These are phyloP conservation scores for Suhomyces panamericanus DNA, from an alignment of 1,139 yeast genomes.

Conservation along the genomic window DNA sequence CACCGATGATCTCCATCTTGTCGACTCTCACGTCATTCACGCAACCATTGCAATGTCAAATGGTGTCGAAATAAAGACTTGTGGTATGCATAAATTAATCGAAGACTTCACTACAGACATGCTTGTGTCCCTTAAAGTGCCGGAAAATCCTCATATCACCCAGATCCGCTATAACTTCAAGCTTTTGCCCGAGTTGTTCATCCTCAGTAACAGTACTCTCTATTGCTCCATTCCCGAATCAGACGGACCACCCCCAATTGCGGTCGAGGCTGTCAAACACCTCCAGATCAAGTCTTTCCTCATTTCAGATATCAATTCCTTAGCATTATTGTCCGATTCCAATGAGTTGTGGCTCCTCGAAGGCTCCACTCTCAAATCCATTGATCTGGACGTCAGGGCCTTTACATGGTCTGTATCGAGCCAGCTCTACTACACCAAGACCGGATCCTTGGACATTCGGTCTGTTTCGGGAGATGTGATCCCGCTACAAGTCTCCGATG, in stretches of 20 bases:
- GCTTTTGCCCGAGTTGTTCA: background rate
- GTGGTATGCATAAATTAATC: conserved; percentile 15
- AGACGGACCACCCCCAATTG: background rate
- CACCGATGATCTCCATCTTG: conserved; percentile 24
- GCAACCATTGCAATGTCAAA: conserved; percentile 37
- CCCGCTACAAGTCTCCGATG: conserved; percentile 6
- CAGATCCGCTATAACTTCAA: conserved; percentile 27
- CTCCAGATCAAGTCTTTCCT: background rate
- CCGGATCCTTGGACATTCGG: conserved; percentile 3
- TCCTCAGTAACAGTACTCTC: background rate
- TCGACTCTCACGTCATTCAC: conserved; percentile 30
- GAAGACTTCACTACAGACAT: background rate
- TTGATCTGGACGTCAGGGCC: background rate
- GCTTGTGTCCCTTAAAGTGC: background rate
- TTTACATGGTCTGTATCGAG: conserved; percentile 3
- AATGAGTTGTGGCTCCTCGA: background rate
- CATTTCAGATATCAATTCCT: background rate
- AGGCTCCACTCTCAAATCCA: background rate
- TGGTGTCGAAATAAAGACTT: conserved; percentile 23
- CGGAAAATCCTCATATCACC: conserved; percentile 14
- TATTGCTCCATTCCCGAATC: background rate
- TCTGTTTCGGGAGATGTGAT: background rate
- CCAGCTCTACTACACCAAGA: conserved; percentile 1
- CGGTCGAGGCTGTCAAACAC: background rate
- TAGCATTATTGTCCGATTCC: background rate